Evolutionary conservation across 129 eudicot genomes (phyloP), one percentile per base, ranked within the genome.

Genomic region (Logfia minima): DNA sequence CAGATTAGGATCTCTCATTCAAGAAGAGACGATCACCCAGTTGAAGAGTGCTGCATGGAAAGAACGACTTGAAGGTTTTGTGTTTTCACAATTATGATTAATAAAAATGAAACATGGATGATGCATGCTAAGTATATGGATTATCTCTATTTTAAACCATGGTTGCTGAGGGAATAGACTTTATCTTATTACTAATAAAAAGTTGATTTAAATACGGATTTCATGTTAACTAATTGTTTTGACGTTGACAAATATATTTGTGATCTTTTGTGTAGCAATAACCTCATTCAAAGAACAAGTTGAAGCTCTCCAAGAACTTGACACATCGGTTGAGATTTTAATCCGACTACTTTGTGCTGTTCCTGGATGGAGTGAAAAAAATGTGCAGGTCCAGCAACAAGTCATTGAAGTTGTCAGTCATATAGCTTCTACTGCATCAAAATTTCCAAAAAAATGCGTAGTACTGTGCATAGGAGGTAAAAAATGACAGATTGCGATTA

Each of bases 371-470:
- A 90, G 77, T 75, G 99, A 95, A 91, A 95, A 95, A 88, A 95
- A 95, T 78, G 97, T 95, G 82, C 99, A 95, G 92, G 99, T 95
- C 78, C 99, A 95, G 87, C 99, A 95, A 82, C 99, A 92, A 81
- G 97, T 92, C 61, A 92, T 95, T 59, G 99, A 92, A 75, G 88
- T 86, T 74, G 84, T 92, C 61, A 83, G 78, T 26, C 83, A 92
- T 73, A 85, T 95, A 75, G 96, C 97, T 76, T 86, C 96, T 53
- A 89, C 91, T 16, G 91, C 97, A 41, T 72, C 90, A 29, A 95
- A 92, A 82, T 95, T 91, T 55, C 95, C 97, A 2, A 95, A 95
- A 69, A 95, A 92, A 77, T 95, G 99, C 81, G 95, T 92, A 80
- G 99, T 95, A 14, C 92, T 92, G 3, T 95, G 97, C 87, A 89